These are phyloP conservation scores for Phlebiopsis flavidoalba DNA, from an alignment of 768 basidiomycete species.

Conservation along the genomic window DNA sequence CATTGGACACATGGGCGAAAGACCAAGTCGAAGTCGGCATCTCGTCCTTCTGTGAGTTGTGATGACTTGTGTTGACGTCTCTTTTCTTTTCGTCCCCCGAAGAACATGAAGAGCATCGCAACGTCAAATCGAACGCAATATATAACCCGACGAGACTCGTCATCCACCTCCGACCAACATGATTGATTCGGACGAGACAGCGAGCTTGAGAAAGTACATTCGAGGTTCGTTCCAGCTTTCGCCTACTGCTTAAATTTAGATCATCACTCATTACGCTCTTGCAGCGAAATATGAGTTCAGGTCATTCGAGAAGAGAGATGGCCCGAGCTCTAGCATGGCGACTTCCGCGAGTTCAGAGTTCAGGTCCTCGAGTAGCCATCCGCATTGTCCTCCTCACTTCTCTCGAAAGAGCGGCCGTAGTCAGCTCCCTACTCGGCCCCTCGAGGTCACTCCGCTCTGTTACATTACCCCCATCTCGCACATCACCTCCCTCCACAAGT, in stretches of 20 bases:
- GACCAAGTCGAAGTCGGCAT: slow-evolving; percentile 79
- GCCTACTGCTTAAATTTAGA: neutral
- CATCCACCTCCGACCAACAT: slow-evolving; percentile 81
- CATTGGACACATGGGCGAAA: slow-evolving; percentile 81
- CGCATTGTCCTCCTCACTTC: slow-evolving; percentile 26
- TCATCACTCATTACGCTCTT: neutral
- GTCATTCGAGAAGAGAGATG: slow-evolving; percentile 47
- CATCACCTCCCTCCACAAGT: slow-evolving; percentile 19
- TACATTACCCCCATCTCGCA: slow-evolving; percentile 9
- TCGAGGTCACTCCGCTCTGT: slow-evolving; percentile 23
- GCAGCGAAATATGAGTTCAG: slow-evolving; percentile 79
- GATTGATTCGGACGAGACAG: slow-evolving; percentile 76
- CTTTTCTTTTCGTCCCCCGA: slow-evolving; percentile 8
- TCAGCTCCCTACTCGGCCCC: slow-evolving; percentile 25
- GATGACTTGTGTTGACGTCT: slow-evolving; percentile 12
- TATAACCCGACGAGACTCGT: slow-evolving; percentile 83
- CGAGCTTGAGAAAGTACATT: slow-evolving; percentile 88
- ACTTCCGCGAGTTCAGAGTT: slow-evolving; percentile 35
- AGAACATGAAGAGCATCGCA: slow-evolving; percentile 80
- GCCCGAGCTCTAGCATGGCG: slow-evolving; percentile 32
- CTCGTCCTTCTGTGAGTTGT: slow-evolving; percentile 5
- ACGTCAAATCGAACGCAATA: slow-evolving; percentile 69
- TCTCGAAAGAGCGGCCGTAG: slow-evolving; percentile 22
- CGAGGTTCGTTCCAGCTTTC: slow-evolving; percentile 49
- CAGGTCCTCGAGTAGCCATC: neutral